phyloP scores from a whole-genome alignment of 192 early-diverging fungal species.

The Cetraspora pellucida region DNA sequence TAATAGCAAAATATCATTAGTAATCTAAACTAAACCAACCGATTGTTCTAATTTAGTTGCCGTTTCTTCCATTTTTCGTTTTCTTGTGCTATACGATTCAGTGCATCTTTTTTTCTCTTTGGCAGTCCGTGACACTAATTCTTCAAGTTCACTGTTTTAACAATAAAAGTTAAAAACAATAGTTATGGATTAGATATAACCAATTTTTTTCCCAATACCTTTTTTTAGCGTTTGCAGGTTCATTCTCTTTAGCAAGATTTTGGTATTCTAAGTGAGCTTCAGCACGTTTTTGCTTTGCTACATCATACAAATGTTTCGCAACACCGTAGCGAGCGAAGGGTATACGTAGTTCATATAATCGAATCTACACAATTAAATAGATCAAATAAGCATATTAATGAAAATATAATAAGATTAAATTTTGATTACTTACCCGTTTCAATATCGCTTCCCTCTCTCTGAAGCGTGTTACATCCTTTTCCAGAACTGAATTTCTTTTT shows the following conservation, averaged over 20 bases:
- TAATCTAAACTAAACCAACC: neutral
- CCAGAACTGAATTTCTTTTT: constrained; percentile 68
- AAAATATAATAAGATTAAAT: neutral
- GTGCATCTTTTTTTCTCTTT: constrained; percentile 31
- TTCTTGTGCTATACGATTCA: constrained; percentile 33
- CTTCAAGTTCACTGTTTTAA: constrained; percentile 32
- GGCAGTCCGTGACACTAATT: neutral
- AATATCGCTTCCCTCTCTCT: constrained; percentile 71
- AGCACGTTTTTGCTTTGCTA: constrained; percentile 47
- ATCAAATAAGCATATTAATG: neutral
- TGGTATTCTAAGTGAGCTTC: constrained; percentile 45
- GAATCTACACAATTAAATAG: constrained; percentile 44
- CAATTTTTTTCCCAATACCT: constrained; percentile 15
- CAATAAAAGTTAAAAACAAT: neutral
- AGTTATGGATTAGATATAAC: no score
- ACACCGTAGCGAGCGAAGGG: constrained; percentile 64
- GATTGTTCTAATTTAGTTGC: neutral
- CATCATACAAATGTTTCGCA: constrained; percentile 59
- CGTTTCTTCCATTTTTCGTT: constrained; percentile 21
- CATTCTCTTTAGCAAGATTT: constrained; percentile 41
- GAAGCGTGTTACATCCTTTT: constrained; percentile 77
- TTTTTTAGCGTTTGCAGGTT: constrained; percentile 44
- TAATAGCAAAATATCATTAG: neutral
- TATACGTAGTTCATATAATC: constrained; percentile 62
- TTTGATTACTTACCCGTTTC: constrained; percentile 37